Base-by-base conservation (phyloP, 306 rosid genomes). In the Canavalia gladiata region DNA sequence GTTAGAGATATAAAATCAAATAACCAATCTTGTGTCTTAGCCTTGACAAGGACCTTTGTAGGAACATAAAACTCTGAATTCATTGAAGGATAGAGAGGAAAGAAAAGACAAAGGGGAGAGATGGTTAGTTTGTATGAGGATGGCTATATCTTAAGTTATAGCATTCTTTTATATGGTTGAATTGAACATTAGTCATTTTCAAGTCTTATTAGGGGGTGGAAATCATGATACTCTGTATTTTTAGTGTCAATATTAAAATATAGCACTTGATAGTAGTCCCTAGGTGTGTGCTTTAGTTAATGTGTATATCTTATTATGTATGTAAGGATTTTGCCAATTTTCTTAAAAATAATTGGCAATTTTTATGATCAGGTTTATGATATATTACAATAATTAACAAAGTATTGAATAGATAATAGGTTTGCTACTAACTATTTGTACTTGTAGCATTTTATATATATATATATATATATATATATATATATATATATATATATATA, bases 341-440 rank as follows among this genome's bases (percentile, higher is more conserved):
- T 56, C 55, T 55, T 28, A 4, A 43, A 74, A 80, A 72, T 37
- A 30, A 52, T 8, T 25, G 34, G 34, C 46, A 30, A 10, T 18
- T 46, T 68, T 70, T 6, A 47, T 52, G 46, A 71, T 68, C 49
- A 76, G 68, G 63, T 78, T 66, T 57, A 58, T 67, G 75, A 41
- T 51, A 37, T 39, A 28, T 39, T 56, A 42, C 59, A 54, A 63
- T n/a, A 43, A 5, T 64, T 13, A 12, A 46, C 74, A 68, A 46
- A 49, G n/a, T 57, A 42, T 31, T 46, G 10, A 33, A 34, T 31
- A 12, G 4, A 59, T 9, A 0, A 50, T n/a, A 56, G 42, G 45
- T 60, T 47, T 70, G 71, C 29, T 47, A 55, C 77, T 47, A 30
- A 50, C 68, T 34, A 28, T 25, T 3, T 0, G 2, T 12, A 57